Conservation (phyloP, 2,329 filamentous ascomycete genomes). For the Sordariomycetes sp. region DNA sequence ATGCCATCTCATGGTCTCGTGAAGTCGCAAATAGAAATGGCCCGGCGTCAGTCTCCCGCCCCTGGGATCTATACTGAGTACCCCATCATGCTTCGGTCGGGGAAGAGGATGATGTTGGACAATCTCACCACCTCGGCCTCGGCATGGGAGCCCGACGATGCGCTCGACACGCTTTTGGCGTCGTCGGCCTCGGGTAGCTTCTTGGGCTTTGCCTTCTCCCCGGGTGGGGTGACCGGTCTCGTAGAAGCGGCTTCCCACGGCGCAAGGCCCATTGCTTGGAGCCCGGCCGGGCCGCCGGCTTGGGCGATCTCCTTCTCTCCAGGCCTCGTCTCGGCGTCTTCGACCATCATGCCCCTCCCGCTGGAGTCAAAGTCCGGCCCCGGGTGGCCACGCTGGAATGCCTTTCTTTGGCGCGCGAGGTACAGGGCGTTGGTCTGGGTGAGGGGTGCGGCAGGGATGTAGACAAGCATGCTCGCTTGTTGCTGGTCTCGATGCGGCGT, state of each 20-base stretch:
- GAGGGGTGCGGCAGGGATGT: constrained; percentile 44
- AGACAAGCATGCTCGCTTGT: constrained; percentile 40
- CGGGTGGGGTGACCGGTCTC: constrained; percentile 16
- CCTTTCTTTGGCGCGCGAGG: constrained; percentile 47
- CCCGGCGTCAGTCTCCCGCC: no score
- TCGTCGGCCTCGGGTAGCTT: constrained; percentile 10
- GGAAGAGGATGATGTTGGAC: constrained; percentile 48
- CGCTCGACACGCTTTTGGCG: constrained; percentile 14
- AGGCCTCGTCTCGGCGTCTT: constrained; percentile 38
- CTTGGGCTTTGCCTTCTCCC: constrained; percentile 8
- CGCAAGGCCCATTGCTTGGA: constrained; percentile 49
- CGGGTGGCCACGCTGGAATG: constrained; percentile 43
- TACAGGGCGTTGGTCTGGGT: constrained; percentile 50
- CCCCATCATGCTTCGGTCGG: constrained; percentile 31
- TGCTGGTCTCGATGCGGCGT: constrained; percentile 13
- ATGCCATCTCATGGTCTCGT: no score
- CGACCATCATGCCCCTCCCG: constrained; percentile 35
- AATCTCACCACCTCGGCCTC: constrained; percentile 44
- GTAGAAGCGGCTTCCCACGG: constrained; percentile 34
- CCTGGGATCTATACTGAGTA: not conserved
- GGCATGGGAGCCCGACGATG: constrained; percentile 22
- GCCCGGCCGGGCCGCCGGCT: constrained; percentile 37
- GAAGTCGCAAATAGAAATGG: no score
- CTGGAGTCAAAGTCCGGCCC: constrained; percentile 47
- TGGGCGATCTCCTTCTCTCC: constrained; percentile 42